phyloP scores from a whole-genome alignment of 2,329 filamentous ascomycete genomes.

The Cercospora beticola region DNA sequence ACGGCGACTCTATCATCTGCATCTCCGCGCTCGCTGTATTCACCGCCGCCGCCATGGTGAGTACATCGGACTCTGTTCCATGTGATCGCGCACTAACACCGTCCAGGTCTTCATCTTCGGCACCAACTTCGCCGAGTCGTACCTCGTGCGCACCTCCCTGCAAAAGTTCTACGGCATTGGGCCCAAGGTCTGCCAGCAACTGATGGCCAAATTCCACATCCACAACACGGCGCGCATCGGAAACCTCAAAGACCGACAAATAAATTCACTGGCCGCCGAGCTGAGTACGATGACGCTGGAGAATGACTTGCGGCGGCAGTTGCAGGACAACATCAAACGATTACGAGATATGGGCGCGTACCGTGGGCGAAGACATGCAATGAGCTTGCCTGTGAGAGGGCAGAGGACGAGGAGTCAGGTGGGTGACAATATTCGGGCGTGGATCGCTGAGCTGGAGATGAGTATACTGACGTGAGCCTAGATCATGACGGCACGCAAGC shows the following conservation, averaged over 20 bases:
- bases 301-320: constrained; percentile 74
- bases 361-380: constrained; percentile 84
- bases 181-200: constrained; percentile 63
- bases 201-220: constrained; percentile 88
- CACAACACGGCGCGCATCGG: constrained; percentile 79
- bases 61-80: not conserved
- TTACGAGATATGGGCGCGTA: constrained; percentile 90
- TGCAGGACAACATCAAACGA: constrained; percentile 81
- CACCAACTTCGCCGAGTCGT: constrained; percentile 78
- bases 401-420: constrained; percentile 82
- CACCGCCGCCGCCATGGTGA: constrained; percentile 19
- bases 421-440: constrained; percentile 24
- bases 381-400: constrained; percentile 86
- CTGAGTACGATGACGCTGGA: constrained; percentile 91
- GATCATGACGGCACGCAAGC: constrained; percentile 58
- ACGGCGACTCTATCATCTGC: not conserved
- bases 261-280: constrained; percentile 79
- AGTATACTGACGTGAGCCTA: constrained; percentile 33
- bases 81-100: not conserved
- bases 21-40: not conserved
- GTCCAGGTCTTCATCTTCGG: constrained; percentile 67
- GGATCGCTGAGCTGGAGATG: not conserved
- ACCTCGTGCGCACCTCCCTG: constrained; percentile 70
- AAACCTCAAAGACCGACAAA: constrained; percentile 69
- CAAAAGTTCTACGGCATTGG: constrained; percentile 86